Conservation (phyloP, 176 grass and related monocot genomes). For the Musa acuminata region DNA sequence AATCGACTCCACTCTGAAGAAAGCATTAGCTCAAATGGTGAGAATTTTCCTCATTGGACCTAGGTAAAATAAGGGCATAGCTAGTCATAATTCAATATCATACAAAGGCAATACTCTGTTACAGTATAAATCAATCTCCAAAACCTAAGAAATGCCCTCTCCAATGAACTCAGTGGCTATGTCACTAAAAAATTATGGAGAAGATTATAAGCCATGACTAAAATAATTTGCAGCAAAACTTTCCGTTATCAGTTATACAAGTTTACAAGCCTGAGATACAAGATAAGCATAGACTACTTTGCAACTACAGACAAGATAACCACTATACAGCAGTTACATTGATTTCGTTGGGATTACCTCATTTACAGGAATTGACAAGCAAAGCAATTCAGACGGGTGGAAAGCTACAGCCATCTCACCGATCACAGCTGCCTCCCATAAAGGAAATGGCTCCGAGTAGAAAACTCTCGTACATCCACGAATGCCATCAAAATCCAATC, state of each 20-base stretch:
- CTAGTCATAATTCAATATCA: neutral
- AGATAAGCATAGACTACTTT: neutral
- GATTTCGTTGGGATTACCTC: neutral
- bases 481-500: neutral
- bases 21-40: too few relatives aligned
- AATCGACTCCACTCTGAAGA: too few relatives aligned
- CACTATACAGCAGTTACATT: neutral
- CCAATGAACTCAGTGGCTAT: neutral
- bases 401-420: neutral
- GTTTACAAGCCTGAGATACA: neutral
- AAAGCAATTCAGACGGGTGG: neutral
- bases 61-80: too few relatives aligned
- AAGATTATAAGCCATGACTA: neutral
- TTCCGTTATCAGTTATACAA: neutral
- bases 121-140: neutral
- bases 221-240: neutral
- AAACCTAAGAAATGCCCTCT: neutral
- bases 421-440: neutral
- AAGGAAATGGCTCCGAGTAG: neutral
- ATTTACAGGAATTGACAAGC: slow-evolving; percentile 1
- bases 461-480: neutral
- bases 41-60: too few relatives aligned
- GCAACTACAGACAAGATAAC: neutral
- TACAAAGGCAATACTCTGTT: neutral
- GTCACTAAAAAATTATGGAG: neutral